Base-by-base conservation (phyloP, 2,329 filamentous ascomycete species). In the Arthroderma uncinatum region DNA sequence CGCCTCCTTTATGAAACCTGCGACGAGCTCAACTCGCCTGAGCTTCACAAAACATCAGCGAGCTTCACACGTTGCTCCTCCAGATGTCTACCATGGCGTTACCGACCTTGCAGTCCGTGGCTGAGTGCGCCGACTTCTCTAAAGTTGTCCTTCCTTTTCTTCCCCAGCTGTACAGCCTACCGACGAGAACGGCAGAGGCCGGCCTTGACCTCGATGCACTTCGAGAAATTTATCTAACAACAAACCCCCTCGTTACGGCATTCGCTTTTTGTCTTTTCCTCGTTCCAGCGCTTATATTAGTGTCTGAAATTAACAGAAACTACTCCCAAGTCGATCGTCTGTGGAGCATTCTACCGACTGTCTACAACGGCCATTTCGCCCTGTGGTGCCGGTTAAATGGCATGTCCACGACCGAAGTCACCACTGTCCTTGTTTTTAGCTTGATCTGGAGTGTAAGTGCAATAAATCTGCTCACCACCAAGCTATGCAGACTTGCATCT, bases 261-360 rank as follows among this genome's bases (percentile, higher is more conserved):
- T 79, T 94, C 62, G 85, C 82, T 0, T 80, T 88, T 55, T 86
- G 87, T 2, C 64, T 95, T 16, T 78, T 83, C 40, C 71, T 95
- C n/a, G 83, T 83, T 1, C 79, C 79, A 4, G 66, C 93, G 28
- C 87, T 94, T 65, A 75, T 95, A 23, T 67, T 92, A 33, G 76
- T 83, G 4, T 88, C 90, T 0, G 92, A 97, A 71, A 73, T 89
- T 74, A 97, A 94, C 73, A 82, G 81, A 66, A 98, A 98, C 72
- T 96, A 91, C 71, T 96, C 91, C n/a, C 93, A 98, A 73, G 85
- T 98, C 42, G 93, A 98, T 71, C 83, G 93, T 53, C 75, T 86
- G 64, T 98, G 93, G 93, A 93, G 89, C 68, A 78, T 98, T 60
- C 74, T 98, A 54, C 93, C 93, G 1, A 85, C 88, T 6, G 67